Conservation (phyloP, 2,329 filamentous ascomycete genomes). For the Verruconis gallopava region DNA sequence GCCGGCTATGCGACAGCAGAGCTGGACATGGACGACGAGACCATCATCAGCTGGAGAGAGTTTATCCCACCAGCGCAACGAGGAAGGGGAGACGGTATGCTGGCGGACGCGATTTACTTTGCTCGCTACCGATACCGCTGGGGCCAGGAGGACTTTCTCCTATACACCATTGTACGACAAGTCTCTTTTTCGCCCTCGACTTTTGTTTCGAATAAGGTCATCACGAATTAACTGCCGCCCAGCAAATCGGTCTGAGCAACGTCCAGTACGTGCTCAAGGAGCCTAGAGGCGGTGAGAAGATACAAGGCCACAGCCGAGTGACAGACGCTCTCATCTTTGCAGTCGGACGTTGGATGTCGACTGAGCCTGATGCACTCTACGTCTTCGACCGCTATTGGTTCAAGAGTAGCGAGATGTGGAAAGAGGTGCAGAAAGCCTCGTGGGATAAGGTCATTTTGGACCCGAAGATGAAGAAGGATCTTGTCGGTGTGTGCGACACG, state of each 20-base stretch:
- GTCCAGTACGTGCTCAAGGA: conserved; percentile 31
- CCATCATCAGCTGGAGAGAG: conserved; percentile 26
- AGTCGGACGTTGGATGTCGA: conserved; percentile 25
- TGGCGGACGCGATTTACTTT: conserved; percentile 27
- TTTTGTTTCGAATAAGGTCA: too few relatives aligned
- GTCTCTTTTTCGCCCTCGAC: not conserved
- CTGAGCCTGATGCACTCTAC: conserved; percentile 28
- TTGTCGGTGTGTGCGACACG: conserved; percentile 42
- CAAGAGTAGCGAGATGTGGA: conserved; percentile 48
- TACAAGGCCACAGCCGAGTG: conserved; percentile 21
- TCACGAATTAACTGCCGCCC: too few relatives aligned
- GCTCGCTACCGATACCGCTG: conserved; percentile 28
- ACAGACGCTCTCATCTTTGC: conserved; percentile 26
- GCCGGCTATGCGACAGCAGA: conserved; percentile 28
- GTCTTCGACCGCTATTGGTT: conserved; percentile 43
- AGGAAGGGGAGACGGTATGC: conserved; percentile 17
- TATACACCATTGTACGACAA: conserved; percentile 25
- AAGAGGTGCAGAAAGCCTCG: conserved; percentile 32
- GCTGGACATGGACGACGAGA: conserved; percentile 23
- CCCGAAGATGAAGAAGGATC: not conserved
- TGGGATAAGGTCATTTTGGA: conserved; percentile 51
- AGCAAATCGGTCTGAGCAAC: conserved; percentile 11
- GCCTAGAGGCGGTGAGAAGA: conserved; percentile 20
- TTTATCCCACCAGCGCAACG: conserved; percentile 21
- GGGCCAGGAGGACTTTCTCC: conserved; percentile 25